A percentile compares a stretch with the other conserved stretches of the same genome.
phyloP scores from a whole-genome alignment of 169 alveolate genomes.

The Miamiensis avidus region DNA sequence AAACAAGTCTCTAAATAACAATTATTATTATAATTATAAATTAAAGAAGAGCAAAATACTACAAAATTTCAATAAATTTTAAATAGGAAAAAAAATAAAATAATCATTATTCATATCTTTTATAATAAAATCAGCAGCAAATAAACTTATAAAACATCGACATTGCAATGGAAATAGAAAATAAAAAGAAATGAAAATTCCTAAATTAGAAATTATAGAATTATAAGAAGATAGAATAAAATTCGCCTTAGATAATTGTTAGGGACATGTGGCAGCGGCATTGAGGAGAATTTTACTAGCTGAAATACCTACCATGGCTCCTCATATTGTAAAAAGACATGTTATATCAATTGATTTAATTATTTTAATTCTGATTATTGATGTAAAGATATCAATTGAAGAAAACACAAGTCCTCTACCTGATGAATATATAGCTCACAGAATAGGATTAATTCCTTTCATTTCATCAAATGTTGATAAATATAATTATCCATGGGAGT shows the following conservation, averaged over 20 bases:
- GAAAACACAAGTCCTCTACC: conserved; percentile 95
- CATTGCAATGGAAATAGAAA: conserved; percentile 55
- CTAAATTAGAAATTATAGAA: conserved; percentile 51
- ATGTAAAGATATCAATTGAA: background rate
- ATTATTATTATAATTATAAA: no score
- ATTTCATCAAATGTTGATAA: conserved; percentile 87
- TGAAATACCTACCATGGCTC: conserved; percentile 97
- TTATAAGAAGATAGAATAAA: conserved; percentile 59
- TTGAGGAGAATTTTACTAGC: conserved; percentile 94
- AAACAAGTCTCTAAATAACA: no score
- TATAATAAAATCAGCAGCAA: no score
- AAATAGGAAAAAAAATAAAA: no score
- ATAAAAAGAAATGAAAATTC: conserved; percentile 45
- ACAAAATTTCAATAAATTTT: no score
- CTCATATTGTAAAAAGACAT: conserved; percentile 92
- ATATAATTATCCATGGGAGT: conserved; percentile 90
- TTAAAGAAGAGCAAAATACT: no score
- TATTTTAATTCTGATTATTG: no score
- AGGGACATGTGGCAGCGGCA: conserved; percentile 94
- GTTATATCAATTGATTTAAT: no score
- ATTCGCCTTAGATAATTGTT: conserved; percentile 89
- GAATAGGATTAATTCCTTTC: conserved; percentile 95
- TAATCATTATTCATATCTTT: no score
- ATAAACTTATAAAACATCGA: no score
- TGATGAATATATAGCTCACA: conserved; percentile 95